Evolutionary conservation across 73 alveolate genomes (phyloP), one percentile per base, ranked within the genome.

Genomic region (Effrenium voratum): DNA sequence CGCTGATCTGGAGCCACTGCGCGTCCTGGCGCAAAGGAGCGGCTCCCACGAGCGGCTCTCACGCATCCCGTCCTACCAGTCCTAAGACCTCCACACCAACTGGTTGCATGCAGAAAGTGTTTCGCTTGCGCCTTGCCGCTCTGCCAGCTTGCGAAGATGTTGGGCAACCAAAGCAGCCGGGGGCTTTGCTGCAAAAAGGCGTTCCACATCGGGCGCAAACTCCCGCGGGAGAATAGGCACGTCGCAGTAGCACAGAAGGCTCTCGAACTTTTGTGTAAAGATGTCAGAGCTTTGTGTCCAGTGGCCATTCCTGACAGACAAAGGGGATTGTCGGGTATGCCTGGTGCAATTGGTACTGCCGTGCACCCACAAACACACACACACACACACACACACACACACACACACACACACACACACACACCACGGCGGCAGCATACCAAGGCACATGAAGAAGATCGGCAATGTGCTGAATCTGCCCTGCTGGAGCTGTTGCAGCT

Each of bases 121-220:
- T n/a, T n/a, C n/a, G n/a, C n/a, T n/a, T n/a, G n/a, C n/a, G n/a
- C n/a, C n/a, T n/a, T n/a, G n/a, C n/a, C n/a, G 52, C 34, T 73
- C 84, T 73, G 52, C 47, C 84, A 73, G 26, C 84, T 73, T 73
- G 84, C 84, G 52, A 73, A 73, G 84, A 50, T 73, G 84, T 40
- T 73, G 32, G 13, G 36, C 84, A 28, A 73, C 84, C 52, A 73
- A 30, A 12, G 28, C 10, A 28, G 34, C 30, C n/a, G 84, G 84
- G 30, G 84, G 84, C 32, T 50, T 47, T 50, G 26, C 50, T 16
- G 84, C 55, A 40, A 73, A 73, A 30, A 73, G 50, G 55, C 47
- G 50, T 30, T 19, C 47, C 24, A 40, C 84, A 16, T 73, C 84
- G 5, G 26, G 13, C 16, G 79, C 16, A 12, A 52, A 68, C 26